Evolutionary conservation across 2,329 filamentous ascomycete genomes (phyloP), one percentile per base, ranked within the genome.

Genomic region (Penicillium sp.): DNA sequence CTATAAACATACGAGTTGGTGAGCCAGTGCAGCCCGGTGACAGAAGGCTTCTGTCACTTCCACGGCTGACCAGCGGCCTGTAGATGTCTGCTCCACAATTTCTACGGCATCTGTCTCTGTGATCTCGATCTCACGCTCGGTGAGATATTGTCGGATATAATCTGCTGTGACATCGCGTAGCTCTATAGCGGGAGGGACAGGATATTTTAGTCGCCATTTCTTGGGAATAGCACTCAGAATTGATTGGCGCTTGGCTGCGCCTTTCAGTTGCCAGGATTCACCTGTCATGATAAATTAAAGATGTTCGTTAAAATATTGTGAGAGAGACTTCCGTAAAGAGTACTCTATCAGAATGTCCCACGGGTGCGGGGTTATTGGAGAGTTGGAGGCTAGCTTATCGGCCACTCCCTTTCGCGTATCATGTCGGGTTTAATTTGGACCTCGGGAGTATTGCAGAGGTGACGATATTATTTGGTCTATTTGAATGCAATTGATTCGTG

Each of bases 91-190:
- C 49, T 80, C 74, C 0, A 82, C 80, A 56, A 88, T 85, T 0
- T 78, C 81, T 6, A 82, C 78, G 4, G 84, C 83, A 67, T 84
- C 81, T 6, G 81, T 82, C 64, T 86, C 83, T 0, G 86, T 88
- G 57, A 88, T 87, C 42, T 82, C 79, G 13, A 87, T 75, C 64
- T 88, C 85, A 41, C 76, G 69, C 21, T 77, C 56, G 6, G 73
- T 77, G 1, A 88, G 75, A 60, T 79, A 87, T 53, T 85, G 79
- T 31, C 83, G 80, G 43, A 86, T 80, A 62, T 82, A 87, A 15
- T 73, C 57, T 6, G 82, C 82, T 0, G 83, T 85, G 9, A 86
- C 78, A 69, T 86, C 83, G 64, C 78, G 78, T 57, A 85, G 80
- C 59, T 86, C 77, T 50, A 79, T 73, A 0, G 76, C 67, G 2